Base-by-base conservation (phyloP, 352 stramenopile species). In the Pythium scleroteichum region DNA sequence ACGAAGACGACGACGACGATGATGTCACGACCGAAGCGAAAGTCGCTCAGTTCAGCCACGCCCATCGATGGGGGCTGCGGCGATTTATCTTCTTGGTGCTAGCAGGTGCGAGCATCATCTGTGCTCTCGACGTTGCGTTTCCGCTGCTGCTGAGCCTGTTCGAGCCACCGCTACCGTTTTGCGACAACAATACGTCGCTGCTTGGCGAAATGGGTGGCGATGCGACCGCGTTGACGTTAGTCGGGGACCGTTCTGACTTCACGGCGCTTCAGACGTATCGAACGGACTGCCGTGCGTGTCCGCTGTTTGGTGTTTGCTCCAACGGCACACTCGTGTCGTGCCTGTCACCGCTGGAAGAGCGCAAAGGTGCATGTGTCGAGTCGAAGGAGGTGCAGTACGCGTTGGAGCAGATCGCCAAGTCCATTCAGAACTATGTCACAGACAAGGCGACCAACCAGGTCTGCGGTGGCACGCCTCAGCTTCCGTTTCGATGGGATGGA, bases 271-370 rank as follows among this genome's bases (percentile, higher is more conserved):
- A 88, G 40, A 73, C 68, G 3, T 88, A 84, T 60, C 72, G 76
- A 27, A 57, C 32, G 2, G 56, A 65, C 24, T 91, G 81, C 32
- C 81, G 76, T n/a, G 66, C 66, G 16, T 91, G 81, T 39, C 81
- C 81, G 0, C 35, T 88, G 48, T 88, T 80, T 62, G 81, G 75
- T 4, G 80, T 81, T 32, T 91, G 81, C 49, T 59, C 75, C 1
- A 73, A 80, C 52, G 79, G 81, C 10, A 57, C 68, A 4, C 53
- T 88, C 2, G 67, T 78, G 16, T 76, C 72, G 4, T 91, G 81
- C 16, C 39, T 77, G 23, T 48, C 68, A 2, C 74, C 81, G 6
- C 84, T 85, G 27, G 70, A 84, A 26, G 62, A 86, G 10, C 70
- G 74, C 8, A 62, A 76, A 40, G 71, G 72, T 26, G 20, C 76